Evolutionary conservation across 495 filamentous ascomycete species (phyloP), one percentile per base, ranked within the genome.

Genomic region (Darksidea phi): DNA sequence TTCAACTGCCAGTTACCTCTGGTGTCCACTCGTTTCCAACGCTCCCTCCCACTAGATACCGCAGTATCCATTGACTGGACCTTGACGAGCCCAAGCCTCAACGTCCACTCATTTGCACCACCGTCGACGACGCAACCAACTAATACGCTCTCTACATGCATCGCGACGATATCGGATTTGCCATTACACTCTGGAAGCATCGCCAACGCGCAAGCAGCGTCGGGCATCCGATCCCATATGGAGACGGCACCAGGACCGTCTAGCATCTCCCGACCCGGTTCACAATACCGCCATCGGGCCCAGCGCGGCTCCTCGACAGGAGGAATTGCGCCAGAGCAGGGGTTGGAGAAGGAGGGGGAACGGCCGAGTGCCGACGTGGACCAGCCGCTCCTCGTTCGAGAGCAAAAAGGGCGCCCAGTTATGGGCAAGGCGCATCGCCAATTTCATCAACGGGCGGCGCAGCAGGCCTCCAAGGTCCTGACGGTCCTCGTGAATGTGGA

Each of bases 51-150:
- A 28, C 42, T 32, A 55, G 26, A 54, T 26, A 46, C 41, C 24
- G 17, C 57, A 37, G 55, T 49, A 63, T 64, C 61, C 66, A 68
- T 68, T 58, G 66, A 64, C 61, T 68, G 61, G 66, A 68, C 52
- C 28, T 55, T 50, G 41, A 50, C 43, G 12, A 20, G 59, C 54
- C 56, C 20, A 59, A 50, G 49, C 49, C 49, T 28, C 28, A 47
- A 38, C 52, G 47, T 64, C 46, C 61, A 37, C 66, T 68, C 66
- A 21, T 61, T 68, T 47, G 24, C 36, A 42, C 48, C 61, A 50
- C 54, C 20, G 56, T 46, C 25, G 18, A 59, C 49, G 50, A 2
- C 34, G 28, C 28, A n/a, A 49, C 47, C 65, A 54, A 51, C 37
- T 54, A 38, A 26, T 15, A 41, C 59, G 25, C 55, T 63, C 59